phyloP scores from a whole-genome alignment of 371 early-diverging fungal genomes.

The Mucor ambiguus region DNA sequence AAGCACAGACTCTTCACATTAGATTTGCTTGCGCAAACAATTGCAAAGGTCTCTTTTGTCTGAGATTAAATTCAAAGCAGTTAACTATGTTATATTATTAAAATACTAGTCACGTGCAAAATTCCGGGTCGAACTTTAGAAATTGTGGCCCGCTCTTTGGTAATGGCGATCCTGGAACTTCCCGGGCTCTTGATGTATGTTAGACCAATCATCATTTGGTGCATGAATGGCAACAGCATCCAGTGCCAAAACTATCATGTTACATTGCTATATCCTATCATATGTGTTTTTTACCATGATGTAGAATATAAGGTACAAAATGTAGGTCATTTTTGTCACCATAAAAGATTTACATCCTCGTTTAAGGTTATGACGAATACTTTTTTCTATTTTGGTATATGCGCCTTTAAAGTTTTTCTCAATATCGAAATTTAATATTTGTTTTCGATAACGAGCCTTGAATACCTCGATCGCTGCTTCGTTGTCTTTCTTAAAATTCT shows the following conservation, averaged over 20 bases:
- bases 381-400: background rate
- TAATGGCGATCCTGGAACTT: no score
- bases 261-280: background rate
- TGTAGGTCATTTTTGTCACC: background rate
- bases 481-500: background rate
- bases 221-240: background rate
- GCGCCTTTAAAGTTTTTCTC: background rate
- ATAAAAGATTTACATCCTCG: background rate
- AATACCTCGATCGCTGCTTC: background rate
- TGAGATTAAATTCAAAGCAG: conserved; percentile 9
- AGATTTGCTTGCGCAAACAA: background rate
- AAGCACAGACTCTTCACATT: conserved; percentile 9
- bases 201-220: background rate
- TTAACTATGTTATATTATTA: background rate
- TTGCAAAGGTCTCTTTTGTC: background rate
- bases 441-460: background rate
- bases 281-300: background rate
- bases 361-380: background rate
- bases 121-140: no score
- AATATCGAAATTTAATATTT: background rate
- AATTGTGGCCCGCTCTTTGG: no score
- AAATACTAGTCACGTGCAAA: background rate
- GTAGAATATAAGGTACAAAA: background rate
- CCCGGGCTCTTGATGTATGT: no score
- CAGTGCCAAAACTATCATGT: background rate